phyloP scores from a whole-genome alignment of 2,329 filamentous ascomycete genomes.

The Scleromitrula shiraiana region DNA sequence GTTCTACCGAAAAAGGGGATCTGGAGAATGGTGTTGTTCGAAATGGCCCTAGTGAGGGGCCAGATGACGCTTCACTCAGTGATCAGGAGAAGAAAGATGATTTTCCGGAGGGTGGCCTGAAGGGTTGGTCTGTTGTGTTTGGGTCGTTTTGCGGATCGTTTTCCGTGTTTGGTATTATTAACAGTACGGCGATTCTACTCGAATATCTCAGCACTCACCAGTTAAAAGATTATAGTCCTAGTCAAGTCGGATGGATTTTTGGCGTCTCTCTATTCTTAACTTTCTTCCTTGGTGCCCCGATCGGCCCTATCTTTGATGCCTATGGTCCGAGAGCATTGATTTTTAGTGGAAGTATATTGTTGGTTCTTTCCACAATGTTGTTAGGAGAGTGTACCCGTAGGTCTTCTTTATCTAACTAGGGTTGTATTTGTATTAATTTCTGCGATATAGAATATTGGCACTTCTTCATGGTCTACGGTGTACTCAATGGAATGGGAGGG shows the following conservation, averaged over 20 bases:
- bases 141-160: conserved; percentile 57
- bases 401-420: conserved; percentile 12
- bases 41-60: conserved; percentile 8
- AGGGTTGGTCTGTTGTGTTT: conserved; percentile 59
- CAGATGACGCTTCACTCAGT: conserved; percentile 12
- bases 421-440: conserved; percentile 4
- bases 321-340: conserved; percentile 46
- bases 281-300: conserved; percentile 62
- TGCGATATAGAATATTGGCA: conserved; percentile 57
- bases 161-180: conserved; percentile 55
- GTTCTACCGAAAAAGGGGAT: no score
- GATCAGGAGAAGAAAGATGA: conserved; percentile 23
- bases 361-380: conserved; percentile 35
- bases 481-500: conserved; percentile 55
- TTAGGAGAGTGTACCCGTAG: conserved; percentile 49
- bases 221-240: conserved; percentile 47
- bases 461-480: conserved; percentile 57
- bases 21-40: conserved; percentile 13
- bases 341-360: conserved; percentile 24
- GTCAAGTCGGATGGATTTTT: conserved; percentile 50
- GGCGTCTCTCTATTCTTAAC: conserved; percentile 57
- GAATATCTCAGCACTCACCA: conserved; percentile 55
- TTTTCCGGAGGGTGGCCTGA: conserved; percentile 59
- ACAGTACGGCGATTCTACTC: conserved; percentile 39
- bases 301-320: conserved; percentile 63